Conservation (phyloP, 208 protist genomes). For the Crithidia mellificae region DNA sequence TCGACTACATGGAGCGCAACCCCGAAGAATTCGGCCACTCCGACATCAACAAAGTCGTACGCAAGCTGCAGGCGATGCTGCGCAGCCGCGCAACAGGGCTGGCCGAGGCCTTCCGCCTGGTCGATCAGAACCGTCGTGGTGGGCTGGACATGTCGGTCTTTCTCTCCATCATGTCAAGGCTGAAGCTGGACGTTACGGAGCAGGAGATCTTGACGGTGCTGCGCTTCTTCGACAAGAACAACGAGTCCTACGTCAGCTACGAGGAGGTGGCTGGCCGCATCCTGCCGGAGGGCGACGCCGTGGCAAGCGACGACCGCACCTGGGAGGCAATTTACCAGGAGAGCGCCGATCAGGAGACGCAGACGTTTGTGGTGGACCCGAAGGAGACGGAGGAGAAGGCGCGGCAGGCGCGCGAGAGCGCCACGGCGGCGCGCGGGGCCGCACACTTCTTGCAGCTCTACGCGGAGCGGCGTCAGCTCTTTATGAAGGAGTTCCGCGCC, state of each 20-base stretch:
- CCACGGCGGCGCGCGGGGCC: constrained; percentile 55
- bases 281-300: constrained; percentile 64
- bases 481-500: constrained; percentile 88
- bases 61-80: constrained; percentile 90
- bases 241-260: constrained; percentile 90
- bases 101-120: constrained; percentile 72
- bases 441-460: constrained; percentile 77
- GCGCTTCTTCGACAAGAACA: constrained; percentile 90
- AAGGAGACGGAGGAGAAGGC: constrained; percentile 59
- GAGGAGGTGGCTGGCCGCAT: constrained; percentile 86
- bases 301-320: constrained; percentile 67
- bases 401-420: constrained; percentile 30
- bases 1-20: constrained; percentile 93
- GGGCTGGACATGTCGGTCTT: constrained; percentile 81
- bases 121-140: constrained; percentile 55
- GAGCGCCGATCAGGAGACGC: constrained; percentile 55
- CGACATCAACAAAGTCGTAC: constrained; percentile 87
- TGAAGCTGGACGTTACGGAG: constrained; percentile 84
- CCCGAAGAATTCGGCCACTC: constrained; percentile 79
- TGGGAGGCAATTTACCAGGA: constrained; percentile 81
- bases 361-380: constrained; percentile 63
- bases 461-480: constrained; percentile 78
- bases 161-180: constrained; percentile 61
- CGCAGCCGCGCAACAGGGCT: constrained; percentile 74
- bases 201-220: constrained; percentile 91